phyloP scores from a whole-genome alignment of 1,139 yeast genomes.

The Blastobotrys indianensis region DNA sequence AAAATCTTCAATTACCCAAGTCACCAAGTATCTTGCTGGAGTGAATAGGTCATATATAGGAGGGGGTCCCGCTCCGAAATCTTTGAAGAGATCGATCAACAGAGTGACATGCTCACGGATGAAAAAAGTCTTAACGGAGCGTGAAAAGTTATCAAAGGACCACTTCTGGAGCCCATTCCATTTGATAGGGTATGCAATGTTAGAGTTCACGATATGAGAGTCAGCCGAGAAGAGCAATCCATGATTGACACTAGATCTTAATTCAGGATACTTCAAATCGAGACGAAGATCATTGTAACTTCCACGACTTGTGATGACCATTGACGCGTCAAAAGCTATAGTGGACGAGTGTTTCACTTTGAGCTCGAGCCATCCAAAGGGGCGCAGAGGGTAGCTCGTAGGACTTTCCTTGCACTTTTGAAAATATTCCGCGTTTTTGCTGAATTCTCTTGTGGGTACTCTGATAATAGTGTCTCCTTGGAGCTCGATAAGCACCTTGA shows the following conservation, averaged over 20 bases:
- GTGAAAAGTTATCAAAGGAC: conserved; percentile 52
- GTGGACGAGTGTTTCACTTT: conserved; percentile 53
- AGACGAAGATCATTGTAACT: conserved; percentile 50
- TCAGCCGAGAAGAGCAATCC: conserved; percentile 66
- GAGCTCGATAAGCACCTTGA: conserved; percentile 47
- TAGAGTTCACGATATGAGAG: conserved; percentile 50
- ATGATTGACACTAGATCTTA: conserved; percentile 83
- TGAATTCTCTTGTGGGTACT: conserved; percentile 76
- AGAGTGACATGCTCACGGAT: conserved; percentile 79
- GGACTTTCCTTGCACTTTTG: conserved; percentile 33
- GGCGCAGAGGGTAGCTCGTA: conserved; percentile 40
- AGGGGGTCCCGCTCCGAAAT: conserved; percentile 71
- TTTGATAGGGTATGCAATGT: conserved; percentile 60
- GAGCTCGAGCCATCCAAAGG: conserved; percentile 91
- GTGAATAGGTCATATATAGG: conserved; percentile 67
- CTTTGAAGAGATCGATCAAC: conserved; percentile 66
- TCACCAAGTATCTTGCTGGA: conserved; percentile 57
- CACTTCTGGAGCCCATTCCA: conserved; percentile 81
- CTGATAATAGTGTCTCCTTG: conserved; percentile 65
- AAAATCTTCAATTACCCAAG: conserved; percentile 57
- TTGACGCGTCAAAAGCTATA: conserved; percentile 44
- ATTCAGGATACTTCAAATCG: conserved; percentile 52
- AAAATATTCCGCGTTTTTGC: conserved; percentile 54
- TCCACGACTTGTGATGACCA: conserved; percentile 53
- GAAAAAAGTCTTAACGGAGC: conserved; percentile 53